Evolutionary conservation across 2,329 filamentous ascomycete species (phyloP).

Genomic region (Cyphellophora attinorum): DNA sequence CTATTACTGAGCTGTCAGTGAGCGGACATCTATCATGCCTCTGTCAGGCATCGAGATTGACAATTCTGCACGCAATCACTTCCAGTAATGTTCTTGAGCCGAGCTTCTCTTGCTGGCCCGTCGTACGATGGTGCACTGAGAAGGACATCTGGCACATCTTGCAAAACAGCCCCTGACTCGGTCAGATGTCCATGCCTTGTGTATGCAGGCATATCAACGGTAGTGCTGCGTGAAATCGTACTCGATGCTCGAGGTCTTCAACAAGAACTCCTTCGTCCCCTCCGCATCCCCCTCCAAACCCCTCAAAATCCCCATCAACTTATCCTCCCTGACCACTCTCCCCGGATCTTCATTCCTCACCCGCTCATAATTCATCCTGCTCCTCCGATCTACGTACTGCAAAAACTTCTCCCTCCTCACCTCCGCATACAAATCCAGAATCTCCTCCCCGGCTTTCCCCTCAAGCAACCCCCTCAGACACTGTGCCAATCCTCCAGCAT

Average conservation of each 20-base stretch:
- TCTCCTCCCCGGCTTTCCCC: constrained; percentile 26
- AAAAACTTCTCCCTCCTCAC: constrained; percentile 29
- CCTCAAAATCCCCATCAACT: constrained; percentile 25
- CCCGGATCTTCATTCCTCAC: constrained; percentile 24
- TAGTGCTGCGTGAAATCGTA: constrained; percentile 12
- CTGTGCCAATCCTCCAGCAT: constrained; percentile 52
- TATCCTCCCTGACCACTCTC: constrained; percentile 24
- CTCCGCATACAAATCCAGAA: constrained; percentile 33
- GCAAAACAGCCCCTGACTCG: too few relatives aligned
- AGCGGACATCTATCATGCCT: too few relatives aligned
- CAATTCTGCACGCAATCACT: too few relatives aligned
- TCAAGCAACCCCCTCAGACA: constrained; percentile 39
- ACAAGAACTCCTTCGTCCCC: constrained; percentile 12
- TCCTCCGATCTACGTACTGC: constrained; percentile 28
- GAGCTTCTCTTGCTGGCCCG: too few relatives aligned
- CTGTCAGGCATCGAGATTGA: too few relatives aligned
- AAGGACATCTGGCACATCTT: too few relatives aligned
- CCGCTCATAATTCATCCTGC: constrained; percentile 30
- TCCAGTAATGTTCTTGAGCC: too few relatives aligned
- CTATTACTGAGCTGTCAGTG: too few relatives aligned
- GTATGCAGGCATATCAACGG: too few relatives aligned
- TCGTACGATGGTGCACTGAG: too few relatives aligned
- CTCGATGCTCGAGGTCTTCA: constrained; percentile 11
- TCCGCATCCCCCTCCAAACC: constrained; percentile 22
- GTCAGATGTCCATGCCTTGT: too few relatives aligned